Percentiles rank a stretch among this genome's conserved stretches.
Conservation (phyloP, 1,284 basidiomycete species). For the Ganoderma lingzhi region DNA sequence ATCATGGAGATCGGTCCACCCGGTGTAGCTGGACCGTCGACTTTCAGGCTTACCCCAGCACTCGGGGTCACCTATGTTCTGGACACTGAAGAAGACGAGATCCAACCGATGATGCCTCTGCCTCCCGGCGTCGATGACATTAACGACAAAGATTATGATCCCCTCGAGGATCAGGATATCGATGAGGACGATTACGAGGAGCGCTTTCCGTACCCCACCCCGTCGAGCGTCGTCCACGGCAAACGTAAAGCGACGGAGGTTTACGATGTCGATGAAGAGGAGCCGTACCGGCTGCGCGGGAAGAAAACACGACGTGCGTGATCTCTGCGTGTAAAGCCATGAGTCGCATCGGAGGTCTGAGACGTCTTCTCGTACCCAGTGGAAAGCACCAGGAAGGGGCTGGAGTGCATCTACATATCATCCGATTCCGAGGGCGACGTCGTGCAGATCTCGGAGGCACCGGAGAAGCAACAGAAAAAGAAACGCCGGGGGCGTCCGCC, state of each 20-base stretch:
- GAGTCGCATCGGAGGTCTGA: neutral
- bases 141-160: neutral
- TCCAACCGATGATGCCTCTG: neutral
- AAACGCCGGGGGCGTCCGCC: neutral
- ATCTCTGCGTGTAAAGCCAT: neutral
- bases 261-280: neutral
- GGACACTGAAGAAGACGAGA: neutral
- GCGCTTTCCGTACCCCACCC: neutral
- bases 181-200: neutral
- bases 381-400: neutral
- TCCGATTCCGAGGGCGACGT: slow-evolving; percentile 7
- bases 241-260: slow-evolving; percentile 3
- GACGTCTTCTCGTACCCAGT: neutral
- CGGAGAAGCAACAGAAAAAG: neutral
- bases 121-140: neutral
- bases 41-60: neutral
- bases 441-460: neutral
- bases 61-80: neutral
- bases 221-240: neutral
- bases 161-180: neutral
- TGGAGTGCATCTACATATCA: slow-evolving; percentile 6
- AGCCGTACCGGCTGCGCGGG: neutral
- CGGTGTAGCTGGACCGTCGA: neutral
- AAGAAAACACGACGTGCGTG: slow-evolving; percentile 7
- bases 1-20: neutral